Base-by-base conservation (phyloP, 345 rosid genomes). In the Cochlearia excelsa region DNA sequence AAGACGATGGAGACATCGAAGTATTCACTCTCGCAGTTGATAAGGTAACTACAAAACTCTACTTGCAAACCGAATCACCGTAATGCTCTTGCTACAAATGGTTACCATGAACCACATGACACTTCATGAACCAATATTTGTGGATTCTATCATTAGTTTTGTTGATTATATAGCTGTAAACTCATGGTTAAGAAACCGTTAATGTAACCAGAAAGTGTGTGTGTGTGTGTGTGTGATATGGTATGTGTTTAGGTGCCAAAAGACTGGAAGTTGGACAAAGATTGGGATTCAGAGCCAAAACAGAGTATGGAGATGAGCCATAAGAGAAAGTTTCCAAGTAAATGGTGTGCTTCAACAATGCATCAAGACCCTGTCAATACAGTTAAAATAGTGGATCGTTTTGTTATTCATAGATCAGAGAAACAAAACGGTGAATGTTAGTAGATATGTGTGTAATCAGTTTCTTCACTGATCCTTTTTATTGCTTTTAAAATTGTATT, bases 21-120 rank as follows among this genome's bases (percentile, higher is more conserved):
- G 87, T 88, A 47, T 88, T 76, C 76, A 92, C 98, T 46, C 90
- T 88, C 65, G 98, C 89, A 51, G 80, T 92, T 16, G 96, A 92
- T 65, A 92, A 88, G 93, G 98, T 82, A 63, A 66, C 68, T 43
- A 48, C 30, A 56, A 3, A 66, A 51, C 51, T 33, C 23, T 16
- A 16, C 23, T 16, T 16, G 0, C 23, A 16, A 16, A 16, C 23
- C 23, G 23, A 16, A 16, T 16, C 23, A 16, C 23, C 23, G 23
- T 33, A 33, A 5, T 33, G 35, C 35, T 33, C 4, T 3, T 33
- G 35, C 35, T 33, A 33, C 35, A 33, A 33, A 33, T 33, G 35
- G 5, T 33, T 5, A 16, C 5, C 35, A 33, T 33, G 35, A 33
- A 33, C 35, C 35, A 33, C 3, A 33, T 33, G 35, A 33, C 4